Percentiles rank a stretch among this genome's conserved stretches.
These are phyloP conservation scores for Prunus mongolica DNA, from an alignment of 306 rosid species.

Conservation along the genomic window DNA sequence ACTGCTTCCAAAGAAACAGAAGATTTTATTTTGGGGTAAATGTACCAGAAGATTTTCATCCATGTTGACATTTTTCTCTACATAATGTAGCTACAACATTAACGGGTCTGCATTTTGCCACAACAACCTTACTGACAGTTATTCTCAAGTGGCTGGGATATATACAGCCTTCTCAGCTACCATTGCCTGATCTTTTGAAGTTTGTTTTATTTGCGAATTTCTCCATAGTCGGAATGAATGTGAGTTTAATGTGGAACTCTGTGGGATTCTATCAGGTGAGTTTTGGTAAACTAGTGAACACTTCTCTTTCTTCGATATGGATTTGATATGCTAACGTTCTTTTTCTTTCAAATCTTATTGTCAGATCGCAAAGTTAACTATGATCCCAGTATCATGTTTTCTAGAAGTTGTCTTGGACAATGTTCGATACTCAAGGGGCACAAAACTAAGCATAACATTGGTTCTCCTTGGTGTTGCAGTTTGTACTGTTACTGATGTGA, in stretches of 20 bases:
- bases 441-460: constrained; percentile 61
- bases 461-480: constrained; percentile 85
- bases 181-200: constrained; percentile 59
- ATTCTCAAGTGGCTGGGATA: constrained; percentile 62
- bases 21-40: neutral
- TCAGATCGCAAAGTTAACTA: constrained; percentile 85
- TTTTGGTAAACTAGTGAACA: constrained; percentile 8
- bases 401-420: constrained; percentile 68
- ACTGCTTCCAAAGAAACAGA: neutral
- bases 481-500: constrained; percentile 84
- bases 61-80: constrained; percentile 21
- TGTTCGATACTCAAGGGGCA: constrained; percentile 69
- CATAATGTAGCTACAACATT: constrained; percentile 70
- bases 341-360: constrained; percentile 14
- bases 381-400: constrained; percentile 82
- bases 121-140: constrained; percentile 59
- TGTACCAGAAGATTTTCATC: constrained; percentile 16
- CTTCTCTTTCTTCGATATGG: neutral
- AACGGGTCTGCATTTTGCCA: constrained; percentile 76
- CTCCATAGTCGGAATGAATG: constrained; percentile 84
- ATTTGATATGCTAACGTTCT: constrained; percentile 13
- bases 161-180: constrained; percentile 63
- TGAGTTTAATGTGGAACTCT: constrained; percentile 89
- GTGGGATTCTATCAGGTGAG: constrained; percentile 85
- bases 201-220: constrained; percentile 73